phyloP scores from a whole-genome alignment of 2,329 filamentous ascomycete genomes.

The Trichoderma koningiopsis region DNA sequence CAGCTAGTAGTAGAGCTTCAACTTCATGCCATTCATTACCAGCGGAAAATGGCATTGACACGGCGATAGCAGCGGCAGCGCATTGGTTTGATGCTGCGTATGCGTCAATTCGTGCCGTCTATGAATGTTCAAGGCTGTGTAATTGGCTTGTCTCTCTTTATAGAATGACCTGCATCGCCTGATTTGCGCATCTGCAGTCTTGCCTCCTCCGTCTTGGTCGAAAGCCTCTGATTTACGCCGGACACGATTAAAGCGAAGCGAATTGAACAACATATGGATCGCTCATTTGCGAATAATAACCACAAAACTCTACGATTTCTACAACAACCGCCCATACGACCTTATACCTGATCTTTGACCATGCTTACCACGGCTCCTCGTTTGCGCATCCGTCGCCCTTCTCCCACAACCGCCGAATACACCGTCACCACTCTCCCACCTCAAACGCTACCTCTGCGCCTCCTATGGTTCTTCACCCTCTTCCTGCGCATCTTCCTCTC shows the following conservation, averaged over 20 bases:
- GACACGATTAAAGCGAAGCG: background rate
- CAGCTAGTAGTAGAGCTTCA: background rate
- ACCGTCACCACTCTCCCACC: constrained; percentile 80
- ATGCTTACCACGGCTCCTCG: constrained; percentile 66
- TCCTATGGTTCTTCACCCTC: constrained; percentile 49
- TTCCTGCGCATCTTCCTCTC: constrained; percentile 48
- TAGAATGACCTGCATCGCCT: constrained; percentile 9
- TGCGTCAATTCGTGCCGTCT: background rate
- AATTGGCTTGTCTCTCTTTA: background rate
- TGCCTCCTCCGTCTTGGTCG: background rate
- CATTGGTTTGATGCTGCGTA: background rate
- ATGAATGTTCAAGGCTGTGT: background rate
- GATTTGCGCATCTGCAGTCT: background rate
- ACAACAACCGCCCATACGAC: background rate
- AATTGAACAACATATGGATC: background rate
- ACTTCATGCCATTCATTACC: background rate
- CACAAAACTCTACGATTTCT: background rate
- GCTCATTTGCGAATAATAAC: background rate
- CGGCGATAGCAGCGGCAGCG: background rate
- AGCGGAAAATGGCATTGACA: background rate
- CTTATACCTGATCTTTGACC: background rate
- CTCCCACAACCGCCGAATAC: constrained; percentile 88
- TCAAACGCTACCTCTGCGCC: constrained; percentile 50
- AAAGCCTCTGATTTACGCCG: background rate
- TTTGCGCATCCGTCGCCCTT: constrained; percentile 67